phyloP scores from a whole-genome alignment of 2,329 filamentous ascomycete genomes.

The Dothistroma pini region DNA sequence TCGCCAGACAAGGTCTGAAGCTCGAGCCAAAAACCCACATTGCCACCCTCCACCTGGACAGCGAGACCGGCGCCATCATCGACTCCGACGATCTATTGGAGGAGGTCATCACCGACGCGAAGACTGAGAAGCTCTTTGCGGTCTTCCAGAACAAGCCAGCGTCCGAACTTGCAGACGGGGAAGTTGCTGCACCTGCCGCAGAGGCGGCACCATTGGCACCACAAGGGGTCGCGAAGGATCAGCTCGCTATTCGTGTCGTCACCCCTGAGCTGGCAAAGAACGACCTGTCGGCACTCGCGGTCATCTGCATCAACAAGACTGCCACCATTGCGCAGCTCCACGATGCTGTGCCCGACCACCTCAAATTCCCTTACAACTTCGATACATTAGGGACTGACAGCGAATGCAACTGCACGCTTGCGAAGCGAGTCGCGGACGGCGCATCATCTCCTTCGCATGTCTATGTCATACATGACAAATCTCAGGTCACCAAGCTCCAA shows the following conservation, averaged over 20 bases:
- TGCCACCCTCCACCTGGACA: constrained; percentile 27
- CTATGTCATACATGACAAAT: constrained; percentile 27
- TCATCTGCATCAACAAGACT: constrained; percentile 19
- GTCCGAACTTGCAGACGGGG: not conserved
- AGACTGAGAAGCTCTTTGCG: constrained; percentile 28
- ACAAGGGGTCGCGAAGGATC: not conserved
- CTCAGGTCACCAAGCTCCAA: constrained; percentile 17
- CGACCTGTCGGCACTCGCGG: constrained; percentile 14
- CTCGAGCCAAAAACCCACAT: constrained; percentile 18
- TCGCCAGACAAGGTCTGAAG: constrained; percentile 13
- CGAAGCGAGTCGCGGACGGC: constrained; percentile 25
- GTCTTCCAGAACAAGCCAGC: constrained; percentile 7
- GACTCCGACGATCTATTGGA: constrained; percentile 29
- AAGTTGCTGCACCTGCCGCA: not conserved
- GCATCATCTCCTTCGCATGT: constrained; percentile 12
- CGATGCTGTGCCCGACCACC: constrained; percentile 22
- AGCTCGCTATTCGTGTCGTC: constrained; percentile 28
- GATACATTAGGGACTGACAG: constrained; percentile 11
- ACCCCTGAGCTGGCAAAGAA: constrained; percentile 28
- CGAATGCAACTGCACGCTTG: constrained; percentile 32
- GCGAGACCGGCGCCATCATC: constrained; percentile 27
- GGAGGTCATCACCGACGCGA: constrained; percentile 23
- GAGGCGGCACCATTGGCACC: constrained; percentile 1
- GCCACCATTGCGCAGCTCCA: constrained; percentile 28
- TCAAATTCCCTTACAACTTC: constrained; percentile 15